These are phyloP conservation scores for Bocquillonia castaneifolia DNA, from an alignment of 441 rosid genomes.

Conservation along the genomic window DNA sequence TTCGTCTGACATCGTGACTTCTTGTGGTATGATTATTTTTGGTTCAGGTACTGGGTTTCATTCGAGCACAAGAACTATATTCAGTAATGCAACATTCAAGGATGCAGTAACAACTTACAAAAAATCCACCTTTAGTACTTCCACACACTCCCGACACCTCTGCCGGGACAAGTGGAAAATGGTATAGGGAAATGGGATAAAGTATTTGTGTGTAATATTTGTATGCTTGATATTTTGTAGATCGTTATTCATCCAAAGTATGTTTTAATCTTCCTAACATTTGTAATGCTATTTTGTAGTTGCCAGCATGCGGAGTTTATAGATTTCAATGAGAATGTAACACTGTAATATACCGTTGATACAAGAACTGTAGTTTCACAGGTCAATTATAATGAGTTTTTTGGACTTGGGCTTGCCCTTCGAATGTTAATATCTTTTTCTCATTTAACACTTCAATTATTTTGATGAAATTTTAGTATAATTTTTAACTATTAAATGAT, in stretches of 20 bases:
- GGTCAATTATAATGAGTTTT: neutral
- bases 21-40: neutral
- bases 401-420: neutral
- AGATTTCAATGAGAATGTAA: neutral
- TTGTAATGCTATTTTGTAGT: conserved; percentile 4
- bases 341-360: neutral
- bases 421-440: no score
- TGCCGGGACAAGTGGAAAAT: neutral
- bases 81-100: neutral
- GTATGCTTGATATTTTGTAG: neutral
- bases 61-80: neutral
- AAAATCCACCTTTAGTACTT: neutral
- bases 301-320: neutral
- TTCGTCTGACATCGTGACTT: neutral
- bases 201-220: neutral
- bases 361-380: neutral
- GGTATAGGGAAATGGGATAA: neutral
- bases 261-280: neutral
- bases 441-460: no score
- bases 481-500: no score
- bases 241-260: neutral
- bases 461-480: no score
- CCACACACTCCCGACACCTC: neutral
- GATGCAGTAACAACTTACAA: neutral
- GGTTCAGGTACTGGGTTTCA: neutral